Evolutionary conservation across 345 rosid species (phyloP), one percentile per base, ranked within the genome.

Genomic region (Euphorbia pulcherrima): DNA sequence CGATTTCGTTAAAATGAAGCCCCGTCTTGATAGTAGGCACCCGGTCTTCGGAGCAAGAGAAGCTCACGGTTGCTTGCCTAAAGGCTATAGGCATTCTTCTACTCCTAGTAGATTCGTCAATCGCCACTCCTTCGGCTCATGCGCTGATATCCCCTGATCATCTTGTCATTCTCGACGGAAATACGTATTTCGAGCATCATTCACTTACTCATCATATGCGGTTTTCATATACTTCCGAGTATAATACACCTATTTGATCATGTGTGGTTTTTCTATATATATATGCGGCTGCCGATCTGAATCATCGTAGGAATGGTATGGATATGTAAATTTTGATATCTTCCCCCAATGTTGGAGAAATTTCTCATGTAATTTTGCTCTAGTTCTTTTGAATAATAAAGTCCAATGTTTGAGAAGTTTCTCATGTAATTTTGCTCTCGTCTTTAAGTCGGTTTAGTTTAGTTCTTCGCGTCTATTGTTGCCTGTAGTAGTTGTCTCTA

Each of bases 21-120:
- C 87, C 1, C 64, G 55, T 3, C 46, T 70, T 68, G 67, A 65
- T 33, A 78, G 72, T 14, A 71, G 62, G 71, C 75, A 46, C 11
- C 47, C 60, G 3, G 75, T 77, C 47, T 86, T 80, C 33, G 77
- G 79, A 18, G 86, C 65, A n/a, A 77, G 68, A 52, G 84, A 77
- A 59, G 82, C 81, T 48, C 85, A 80, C 66, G 74, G 78, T 55
- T 94, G 99, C 73, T 47, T 85, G 94, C 97, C 99, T 0, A 94
- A 94, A 68, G 99, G 96, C 71, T 64, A 64, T 4, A 68, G 80
- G 67, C 95, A 71, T 12, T 80, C 88, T 18, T 94, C 99, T 0
- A 90, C 97, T 26, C 99, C 99, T 0, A 90, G 97, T 69, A 89
- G 99, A 76, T 88, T 65, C 57, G 92, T 83, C 14, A 94, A 94